Evolutionary conservation across 257 asterid species (phyloP), one percentile per base, ranked within the genome.

Genomic region (Solanum dulcamara): DNA sequence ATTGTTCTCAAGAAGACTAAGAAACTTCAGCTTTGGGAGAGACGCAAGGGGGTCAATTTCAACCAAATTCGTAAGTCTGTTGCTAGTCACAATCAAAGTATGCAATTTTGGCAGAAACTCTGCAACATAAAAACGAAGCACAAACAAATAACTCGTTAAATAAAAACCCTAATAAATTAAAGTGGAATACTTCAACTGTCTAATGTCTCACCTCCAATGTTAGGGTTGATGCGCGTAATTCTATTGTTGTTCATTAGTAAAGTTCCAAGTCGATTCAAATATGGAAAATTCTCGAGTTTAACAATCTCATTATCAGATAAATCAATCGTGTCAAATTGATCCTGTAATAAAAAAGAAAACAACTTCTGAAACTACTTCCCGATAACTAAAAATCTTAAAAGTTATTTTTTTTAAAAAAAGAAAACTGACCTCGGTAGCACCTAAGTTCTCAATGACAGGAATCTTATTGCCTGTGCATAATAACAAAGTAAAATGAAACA

Each of bases 301-400:
- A 97, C 99, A 85, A 97, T 97, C 94, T 97, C 99, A 87, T 97
- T 97, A 89, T 97, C 99, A 40, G 99, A 97, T 86, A 97, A 91
- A 86, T 97, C 99, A 85, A 97, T 88, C 66, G 99, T 94, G 91
- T 97, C 99, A 85, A 95, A 97, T 87, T 97, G 99, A 91, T 95
- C 99, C 99, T 97, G 93, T 57, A 77, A 40, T 30, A 70, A 75
- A 14, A 85, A 83, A 15, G 10, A n/a, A 80, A 51, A n/a, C n/a
- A 14, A 0, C 55, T 18, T 85, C 62, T 44, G 24, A 70, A 14
- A 28, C 50, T 17, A 32, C 28, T 11, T 26, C 11, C 75, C 11
- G 53, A 80, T 4, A 79, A 60, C 81, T 46, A 79, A 32, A 33
- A 35, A 57, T 10, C 32, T 46, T 18, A 71, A 81, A 81, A n/a